Percentiles rank a stretch among this genome's conserved stretches.
Evolutionary conservation across 108 stramenopile species (phyloP).

Genomic region (Skeletonema potamos): DNA sequence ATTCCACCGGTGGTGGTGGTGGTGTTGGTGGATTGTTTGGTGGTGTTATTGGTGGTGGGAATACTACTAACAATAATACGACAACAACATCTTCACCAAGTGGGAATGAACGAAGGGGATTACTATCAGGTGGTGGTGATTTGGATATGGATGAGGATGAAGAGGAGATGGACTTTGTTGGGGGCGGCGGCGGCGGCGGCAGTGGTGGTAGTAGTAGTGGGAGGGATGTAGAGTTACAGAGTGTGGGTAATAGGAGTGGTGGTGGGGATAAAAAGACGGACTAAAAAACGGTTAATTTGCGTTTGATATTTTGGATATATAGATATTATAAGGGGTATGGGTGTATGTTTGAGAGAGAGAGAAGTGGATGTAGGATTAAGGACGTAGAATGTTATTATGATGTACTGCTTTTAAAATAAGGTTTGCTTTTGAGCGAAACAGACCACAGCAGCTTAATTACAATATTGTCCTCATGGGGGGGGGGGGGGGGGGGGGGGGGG

Average conservation of each 20-base stretch:
- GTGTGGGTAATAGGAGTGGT: constrained; percentile 14
- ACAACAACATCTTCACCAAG: background rate
- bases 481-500: too few relatives aligned
- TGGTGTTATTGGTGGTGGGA: background rate
- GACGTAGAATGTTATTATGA: too few relatives aligned
- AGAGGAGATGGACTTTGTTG: constrained; percentile 32
- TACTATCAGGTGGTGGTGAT: constrained; percentile 12
- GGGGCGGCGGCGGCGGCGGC: too few relatives aligned
- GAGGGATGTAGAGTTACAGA: constrained; percentile 27
- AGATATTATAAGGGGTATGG: too few relatives aligned
- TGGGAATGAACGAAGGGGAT: constrained; percentile 27
- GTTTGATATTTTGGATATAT: too few relatives aligned
- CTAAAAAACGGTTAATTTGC: constrained; percentile 3
- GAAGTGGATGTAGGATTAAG: too few relatives aligned
- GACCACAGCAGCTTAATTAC: too few relatives aligned
- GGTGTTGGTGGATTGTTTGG: background rate
- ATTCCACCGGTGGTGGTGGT: background rate
- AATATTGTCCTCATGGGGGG: too few relatives aligned
- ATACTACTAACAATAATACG: background rate
- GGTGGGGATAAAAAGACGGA: constrained; percentile 33
- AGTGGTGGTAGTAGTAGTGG: constrained; percentile 2
- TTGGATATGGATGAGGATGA: constrained; percentile 35
- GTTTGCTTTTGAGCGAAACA: too few relatives aligned
- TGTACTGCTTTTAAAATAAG: too few relatives aligned
- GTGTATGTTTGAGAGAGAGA: too few relatives aligned